Base-by-base conservation (phyloP, 2,329 filamentous ascomycete genomes). In the Venturia asperata region DNA sequence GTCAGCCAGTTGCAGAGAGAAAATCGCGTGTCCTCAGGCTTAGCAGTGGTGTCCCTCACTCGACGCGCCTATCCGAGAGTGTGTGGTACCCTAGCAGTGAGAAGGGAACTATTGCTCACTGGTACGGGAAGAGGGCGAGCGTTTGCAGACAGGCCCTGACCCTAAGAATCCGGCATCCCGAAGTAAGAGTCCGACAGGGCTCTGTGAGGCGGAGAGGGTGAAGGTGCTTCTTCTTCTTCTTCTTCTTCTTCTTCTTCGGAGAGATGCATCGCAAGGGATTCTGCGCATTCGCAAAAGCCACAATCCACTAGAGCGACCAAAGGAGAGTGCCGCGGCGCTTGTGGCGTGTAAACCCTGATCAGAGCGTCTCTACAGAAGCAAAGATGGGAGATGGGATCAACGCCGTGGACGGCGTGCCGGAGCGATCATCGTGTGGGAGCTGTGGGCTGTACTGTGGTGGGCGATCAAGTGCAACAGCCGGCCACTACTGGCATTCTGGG, bases 271-370 rank as follows among this genome's bases (percentile, higher is more conserved):
- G 30, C n/a, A 37, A 37, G n/a, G 27, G 52, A 58, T 58, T 58
- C 30, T 58, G 52, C 52, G 30, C 52, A 58, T 58, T 58, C 52
- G 52, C 52, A 37, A 58, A 56, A 58, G 52, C 52, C 52, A 58
- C 52, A 1, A 3, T 1, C 17, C 30, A 15, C 52, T 58, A 58
- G 17, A 58, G 27, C 30, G 19, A n/a, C 30, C 52, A n/a, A n/a
- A 58, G 37, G 52, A 15, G 52, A 58, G 52, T n/a, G 52, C 52
- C 30, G 52, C 52, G 52, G 52, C 52, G 52, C 52, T 37, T 58
- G 52, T 37, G 52, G 52, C 52, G 52, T 37, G 15, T 58, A 58
- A 27, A 5, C 30, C 17, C 30, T 37, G 52, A n/a, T 17, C 30
- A 58, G 52, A 58, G 52, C 17, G 52, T 37, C 52, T n/a, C 52